Base-by-base conservation (phyloP, 176 grass and related monocot genomes). In the Lolium rigidum region DNA sequence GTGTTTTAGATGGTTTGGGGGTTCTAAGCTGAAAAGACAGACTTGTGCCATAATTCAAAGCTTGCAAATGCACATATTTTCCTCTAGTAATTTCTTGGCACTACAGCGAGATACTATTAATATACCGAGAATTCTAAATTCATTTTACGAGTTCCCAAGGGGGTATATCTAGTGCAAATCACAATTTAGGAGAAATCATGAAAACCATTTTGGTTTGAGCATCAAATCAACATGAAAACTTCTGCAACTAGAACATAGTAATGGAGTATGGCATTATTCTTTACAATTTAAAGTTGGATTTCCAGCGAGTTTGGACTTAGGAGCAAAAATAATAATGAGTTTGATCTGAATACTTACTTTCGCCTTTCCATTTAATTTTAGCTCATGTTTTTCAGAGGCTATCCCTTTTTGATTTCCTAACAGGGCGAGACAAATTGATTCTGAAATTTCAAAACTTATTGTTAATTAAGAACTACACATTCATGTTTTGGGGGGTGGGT, bases 191-290 rank as follows among this genome's bases (percentile, higher is more conserved):
- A 10, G 59, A 62, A 80, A 64, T 64, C 22, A 48, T 28, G 41
- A 26, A 55, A 64, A 28, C 58, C 22, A 64, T 28, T 80, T 28
- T 48, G 8, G 22, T 63, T 63, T 28, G 39, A 79, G 0, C 38
- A 63, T 62, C 61, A 63, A 79, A 79, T 46, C 4, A 79, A 63
- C 56, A 44, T 16, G 55, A 44, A 79, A 79, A 60, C n/a, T 44
- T 61, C 38, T 9, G 3, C n/a, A 44, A 46, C 56, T 35, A 25
- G 7, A 7, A 14, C 2, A 73, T 44, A 38, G 31, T 78, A 21
- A 56, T 21, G 31, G 10, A 14, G 70, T 73, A 48, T 10, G n/a
- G n/a, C 70, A 47, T 9, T 59, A 59, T 54, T 21, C 1, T 78
- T 58, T 77, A 37, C 2, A 77, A 35, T 77, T 9, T 37, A 9